Evolutionary conservation across 192 early-diverging fungal species (phyloP).

Genomic region (Radiomyces spectabilis): DNA sequence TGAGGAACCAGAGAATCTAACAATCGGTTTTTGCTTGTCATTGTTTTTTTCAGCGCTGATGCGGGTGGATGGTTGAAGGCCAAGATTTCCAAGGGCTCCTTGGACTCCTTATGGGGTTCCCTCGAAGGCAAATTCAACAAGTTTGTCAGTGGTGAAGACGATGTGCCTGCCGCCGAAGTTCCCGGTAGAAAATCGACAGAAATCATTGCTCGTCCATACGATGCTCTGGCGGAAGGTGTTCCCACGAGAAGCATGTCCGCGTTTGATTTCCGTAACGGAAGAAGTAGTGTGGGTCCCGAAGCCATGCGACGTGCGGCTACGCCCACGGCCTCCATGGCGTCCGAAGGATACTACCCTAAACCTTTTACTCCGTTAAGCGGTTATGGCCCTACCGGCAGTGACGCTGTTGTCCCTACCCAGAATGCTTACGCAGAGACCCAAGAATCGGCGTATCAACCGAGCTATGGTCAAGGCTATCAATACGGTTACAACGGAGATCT

Average conservation of each 20-base stretch:
- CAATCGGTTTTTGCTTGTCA: too few relatives aligned
- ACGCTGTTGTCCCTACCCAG: too few relatives aligned
- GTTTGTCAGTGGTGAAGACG: slow-evolving; percentile 53
- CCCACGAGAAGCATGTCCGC: slow-evolving; percentile 9
- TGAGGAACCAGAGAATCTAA: too few relatives aligned
- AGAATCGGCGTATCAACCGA: background rate
- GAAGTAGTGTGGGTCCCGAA: too few relatives aligned
- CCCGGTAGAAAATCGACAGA: slow-evolving; percentile 29
- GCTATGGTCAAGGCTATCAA: too few relatives aligned
- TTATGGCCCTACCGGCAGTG: too few relatives aligned
- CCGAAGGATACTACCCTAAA: too few relatives aligned
- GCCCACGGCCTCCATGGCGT: too few relatives aligned
- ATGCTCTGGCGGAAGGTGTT: background rate
- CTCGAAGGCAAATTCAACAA: slow-evolving; percentile 51
- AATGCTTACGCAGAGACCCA: background rate
- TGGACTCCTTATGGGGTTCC: slow-evolving; percentile 50
- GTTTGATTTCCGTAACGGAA: slow-evolving; percentile 4
- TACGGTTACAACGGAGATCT: too few relatives aligned
- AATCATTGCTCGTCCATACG: slow-evolving; percentile 17
- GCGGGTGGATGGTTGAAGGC: slow-evolving; percentile 38
- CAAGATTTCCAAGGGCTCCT: slow-evolving; percentile 45
- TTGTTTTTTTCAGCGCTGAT: too few relatives aligned
- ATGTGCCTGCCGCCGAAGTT: slow-evolving; percentile 24
- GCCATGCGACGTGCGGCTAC: too few relatives aligned
- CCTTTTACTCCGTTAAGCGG: too few relatives aligned